Conservation (phyloP, 108 stramenopile species). For the Licmophora abbreviata region DNA sequence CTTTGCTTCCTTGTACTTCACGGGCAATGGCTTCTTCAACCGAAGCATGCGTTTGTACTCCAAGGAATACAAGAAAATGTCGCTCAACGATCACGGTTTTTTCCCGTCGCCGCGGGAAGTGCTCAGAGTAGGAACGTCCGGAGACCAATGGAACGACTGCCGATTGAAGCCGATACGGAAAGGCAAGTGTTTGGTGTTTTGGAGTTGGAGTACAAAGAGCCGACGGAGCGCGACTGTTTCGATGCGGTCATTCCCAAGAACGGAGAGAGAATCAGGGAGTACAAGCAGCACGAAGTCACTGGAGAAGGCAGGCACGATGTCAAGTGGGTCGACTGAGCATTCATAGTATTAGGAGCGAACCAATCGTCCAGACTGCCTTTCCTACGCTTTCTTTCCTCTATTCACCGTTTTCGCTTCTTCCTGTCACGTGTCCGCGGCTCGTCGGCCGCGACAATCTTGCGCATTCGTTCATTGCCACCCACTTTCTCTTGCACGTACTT, state of each 20-base stretch:
- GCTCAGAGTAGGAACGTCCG: constrained; percentile 2
- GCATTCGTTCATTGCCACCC: too few relatives aligned
- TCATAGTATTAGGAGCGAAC: too few relatives aligned
- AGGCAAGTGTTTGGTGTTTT: constrained; percentile 41
- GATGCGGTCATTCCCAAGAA: constrained; percentile 25
- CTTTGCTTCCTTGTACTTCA: constrained; percentile 52
- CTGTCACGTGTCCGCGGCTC: too few relatives aligned
- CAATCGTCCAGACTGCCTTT: too few relatives aligned
- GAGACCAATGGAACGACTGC: not conserved
- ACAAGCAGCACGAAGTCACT: too few relatives aligned
- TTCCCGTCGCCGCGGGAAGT: not conserved
- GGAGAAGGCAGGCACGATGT: too few relatives aligned
- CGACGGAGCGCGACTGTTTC: constrained; percentile 41
- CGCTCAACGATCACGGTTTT: constrained; percentile 37
- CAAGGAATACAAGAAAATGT: constrained; percentile 11
- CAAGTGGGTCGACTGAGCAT: too few relatives aligned
- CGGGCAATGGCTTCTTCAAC: constrained; percentile 56
- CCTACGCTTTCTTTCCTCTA: too few relatives aligned
- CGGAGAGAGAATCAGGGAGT: too few relatives aligned
- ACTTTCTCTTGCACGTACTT: constrained; percentile 32
- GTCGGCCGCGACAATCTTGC: too few relatives aligned
- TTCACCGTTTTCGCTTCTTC: too few relatives aligned
- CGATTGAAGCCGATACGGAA: constrained; percentile 24
- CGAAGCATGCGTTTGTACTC: constrained; percentile 50
- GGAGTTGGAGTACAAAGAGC: constrained; percentile 35